Evolutionary conservation across 2,329 filamentous ascomycete species (phyloP), one percentile per base, ranked within the genome.

Genomic region (Aureobasidium sp.): DNA sequence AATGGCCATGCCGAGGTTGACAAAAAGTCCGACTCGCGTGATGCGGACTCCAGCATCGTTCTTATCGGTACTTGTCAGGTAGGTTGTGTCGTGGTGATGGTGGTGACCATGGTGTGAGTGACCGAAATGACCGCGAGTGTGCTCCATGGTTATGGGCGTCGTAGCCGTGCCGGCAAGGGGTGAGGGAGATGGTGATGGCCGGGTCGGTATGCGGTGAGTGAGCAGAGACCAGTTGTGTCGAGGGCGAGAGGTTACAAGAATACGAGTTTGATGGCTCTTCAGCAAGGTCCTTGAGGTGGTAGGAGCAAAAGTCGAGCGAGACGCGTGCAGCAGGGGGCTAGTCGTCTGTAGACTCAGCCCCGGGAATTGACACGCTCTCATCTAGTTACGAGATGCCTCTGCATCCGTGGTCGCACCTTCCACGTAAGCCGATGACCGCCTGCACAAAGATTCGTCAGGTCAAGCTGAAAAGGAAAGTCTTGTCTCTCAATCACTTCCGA

Each of bases 31-130:
- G 69, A 97, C 88, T 66, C 91, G 83, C 58, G 94, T 99, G 71
- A 97, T 97, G 70, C 91, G 87, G 69, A 96, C 95, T 67, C 91
- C 91, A 55, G 94, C 91, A 76, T 99, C 94, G 67, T 89, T 88
- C 77, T 91, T 94, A 77, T 96, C 90, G 66, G 81, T 82, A 7
- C 89, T 93, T 4, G 86, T 88, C 55, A 96, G 81, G 73, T 91
- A 94, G 45, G 86, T 84, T 76, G 90, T 94, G 76, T 96, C 91
- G 74, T 94, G 89, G 72, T 91, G 87, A 70, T 90, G 86, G 69
- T 89, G 86, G 68, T 85, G 84, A 62, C 78, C 75, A 31, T 76
- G 75, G 67, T 86, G 82, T 66, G 82, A 80, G 65, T 73, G 72
- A 17, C 69, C 71, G 34, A 64, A 66, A 53, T 73, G 72, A 27